Percentiles rank a stretch among this genome's conserved stretches.
Evolutionary conservation across 2,329 filamentous ascomycete species (phyloP).

Genomic region (Metarhizium brunneum): DNA sequence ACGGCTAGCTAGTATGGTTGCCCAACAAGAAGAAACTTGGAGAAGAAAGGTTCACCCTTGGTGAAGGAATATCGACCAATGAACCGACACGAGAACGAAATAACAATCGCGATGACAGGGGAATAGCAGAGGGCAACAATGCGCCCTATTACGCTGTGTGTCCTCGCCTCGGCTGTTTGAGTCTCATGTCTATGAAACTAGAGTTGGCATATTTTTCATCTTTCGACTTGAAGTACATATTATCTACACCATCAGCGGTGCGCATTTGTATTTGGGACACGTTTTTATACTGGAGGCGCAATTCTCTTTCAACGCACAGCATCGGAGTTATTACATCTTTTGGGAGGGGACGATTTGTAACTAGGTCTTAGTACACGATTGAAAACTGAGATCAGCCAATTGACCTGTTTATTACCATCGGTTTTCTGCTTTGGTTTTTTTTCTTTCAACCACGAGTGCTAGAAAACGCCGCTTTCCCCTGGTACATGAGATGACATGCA

Average conservation of each 20-base stretch:
- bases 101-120: neutral
- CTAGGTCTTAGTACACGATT: neutral
- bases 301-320: slow-evolving; percentile 4
- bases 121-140: slow-evolving; percentile 1
- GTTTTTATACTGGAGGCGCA: neutral
- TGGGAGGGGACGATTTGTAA: neutral
- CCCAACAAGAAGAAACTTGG: slow-evolving; percentile 35
- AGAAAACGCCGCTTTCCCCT: too few species aligned
- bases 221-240: slow-evolving; percentile 1
- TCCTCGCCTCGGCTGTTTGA: neutral
- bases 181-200: neutral
- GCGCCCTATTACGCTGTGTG: neutral
- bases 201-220: neutral
- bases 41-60: slow-evolving; percentile 33
- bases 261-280: neutral
- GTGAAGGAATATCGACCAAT: slow-evolving; percentile 3
- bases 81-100: neutral
- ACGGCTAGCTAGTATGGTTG: slow-evolving; percentile 23
- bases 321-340: slow-evolving; percentile 3
- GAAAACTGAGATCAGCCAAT: neutral
- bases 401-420: neutral
- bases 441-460: too few species aligned
- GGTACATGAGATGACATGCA: too few species aligned
- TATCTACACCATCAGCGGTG: slow-evolving; percentile 4
- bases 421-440: neutral